Evolutionary conservation across 2,329 filamentous ascomycete genomes (phyloP), one percentile per base, ranked within the genome.

Genomic region (Epichloe uncinata): DNA sequence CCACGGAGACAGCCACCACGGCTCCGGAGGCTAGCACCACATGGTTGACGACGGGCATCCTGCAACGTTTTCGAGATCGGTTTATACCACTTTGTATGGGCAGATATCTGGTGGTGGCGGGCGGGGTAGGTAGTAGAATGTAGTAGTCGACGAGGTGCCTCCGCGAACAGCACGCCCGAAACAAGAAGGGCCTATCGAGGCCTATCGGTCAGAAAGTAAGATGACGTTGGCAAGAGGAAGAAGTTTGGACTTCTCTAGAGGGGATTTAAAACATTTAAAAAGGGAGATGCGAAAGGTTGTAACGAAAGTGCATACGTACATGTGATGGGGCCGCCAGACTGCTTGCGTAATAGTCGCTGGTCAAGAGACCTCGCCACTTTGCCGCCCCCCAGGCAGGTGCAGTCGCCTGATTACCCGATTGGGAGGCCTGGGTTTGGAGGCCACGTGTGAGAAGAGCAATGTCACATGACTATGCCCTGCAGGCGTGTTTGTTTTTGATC

Each of bases 1-100:
- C 76, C 52, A 80, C 70, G 33, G 76, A 73, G 35, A 78, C 68
- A 65, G 75, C 78, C 55, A 79, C 72, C 45, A 78, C 69, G 69
- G 77, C 77, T 56, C 72, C 77, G 73, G 77, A 75, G 53, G 71
- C 70, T 51, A 78, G 57, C 42, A 72, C 68, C 55, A 73, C 65
- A 56, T 76, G 73, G 67, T 79, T 79, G 62, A 71, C 66, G 62
- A 71, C 66, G 51, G 76, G 76, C 75, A 79, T 79, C 41, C 53
- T 63, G 46, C 22, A 8, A 8, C 15, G 8, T 9, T 43, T 30
- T 26, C 11, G 8, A 12, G 40, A 26, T 13, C 8, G 11, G 9
- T 16, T 15, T 15, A 20, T 7, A 26, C 12, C 18, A 22, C 18
- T 16, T 6, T 41, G 12, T 5, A n/a, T 5, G 12, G n/a, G 12